A percentile compares a stretch with the other conserved stretches of the same genome.
These are phyloP conservation scores for Dactylellina parvicollis DNA, from an alignment of 2,329 filamentous ascomycete species.

Conservation along the genomic window DNA sequence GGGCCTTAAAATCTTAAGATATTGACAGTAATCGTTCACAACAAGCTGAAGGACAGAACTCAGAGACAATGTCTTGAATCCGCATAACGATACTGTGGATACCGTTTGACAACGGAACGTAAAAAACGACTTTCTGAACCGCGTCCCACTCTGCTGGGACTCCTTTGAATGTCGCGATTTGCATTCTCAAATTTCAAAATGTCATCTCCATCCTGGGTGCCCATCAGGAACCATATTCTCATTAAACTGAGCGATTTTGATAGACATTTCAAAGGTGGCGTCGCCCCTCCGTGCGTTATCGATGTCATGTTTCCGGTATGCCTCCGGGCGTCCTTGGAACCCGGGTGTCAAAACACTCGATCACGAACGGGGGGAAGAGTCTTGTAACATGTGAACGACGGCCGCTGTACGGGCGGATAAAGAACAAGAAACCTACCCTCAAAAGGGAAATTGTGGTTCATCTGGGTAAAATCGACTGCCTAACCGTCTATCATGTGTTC, in stretches of 20 bases:
- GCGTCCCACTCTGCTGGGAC: slow-evolving; percentile 43
- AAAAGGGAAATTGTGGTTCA: slow-evolving; percentile 36
- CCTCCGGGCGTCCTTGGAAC: background rate
- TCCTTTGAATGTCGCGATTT: slow-evolving; percentile 39
- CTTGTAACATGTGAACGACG: background rate
- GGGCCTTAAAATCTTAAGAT: slow-evolving; percentile 22
- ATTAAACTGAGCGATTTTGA: slow-evolving; percentile 44
- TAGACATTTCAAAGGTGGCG: slow-evolving; percentile 26
- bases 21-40: slow-evolving; percentile 10
- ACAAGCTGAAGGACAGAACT: slow-evolving; percentile 9
- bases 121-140: slow-evolving; percentile 7
- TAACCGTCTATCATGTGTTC: slow-evolving; percentile 31
- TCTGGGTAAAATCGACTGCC: slow-evolving; percentile 45
- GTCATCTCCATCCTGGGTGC: slow-evolving; percentile 18
- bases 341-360: background rate
- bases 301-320: background rate
- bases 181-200: slow-evolving; percentile 28
- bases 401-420: slow-evolving; percentile 39
- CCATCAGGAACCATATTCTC: background rate
- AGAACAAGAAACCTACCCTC: slow-evolving; percentile 11
- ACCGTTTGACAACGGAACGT: slow-evolving; percentile 13
- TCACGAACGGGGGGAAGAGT: too few relatives aligned
- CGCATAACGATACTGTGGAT: slow-evolving; percentile 10
- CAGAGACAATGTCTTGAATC: slow-evolving; percentile 18
- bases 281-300: background rate